phyloP scores from a whole-genome alignment of 2,329 filamentous ascomycete species.

The Pseudocercospora vitis region DNA sequence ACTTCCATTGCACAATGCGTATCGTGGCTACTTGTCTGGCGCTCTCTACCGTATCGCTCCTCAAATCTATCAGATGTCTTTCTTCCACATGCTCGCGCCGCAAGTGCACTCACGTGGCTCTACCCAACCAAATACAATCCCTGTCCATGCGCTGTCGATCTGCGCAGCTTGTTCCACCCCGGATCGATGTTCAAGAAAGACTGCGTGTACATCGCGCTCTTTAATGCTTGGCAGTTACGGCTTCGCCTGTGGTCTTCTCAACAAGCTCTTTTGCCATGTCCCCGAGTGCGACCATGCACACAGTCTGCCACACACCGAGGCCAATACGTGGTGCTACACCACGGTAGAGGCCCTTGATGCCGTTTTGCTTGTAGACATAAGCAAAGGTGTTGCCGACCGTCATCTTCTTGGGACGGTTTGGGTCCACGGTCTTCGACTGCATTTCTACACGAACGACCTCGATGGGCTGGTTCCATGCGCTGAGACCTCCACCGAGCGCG shows the following conservation, averaged over 20 bases:
- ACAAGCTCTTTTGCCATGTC: slow-evolving; percentile 71
- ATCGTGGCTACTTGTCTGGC: slow-evolving; percentile 8
- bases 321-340: slow-evolving; percentile 92
- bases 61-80: slow-evolving; percentile 5
- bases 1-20: neutral
- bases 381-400: slow-evolving; percentile 77
- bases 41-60: neutral
- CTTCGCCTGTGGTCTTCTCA: slow-evolving; percentile 64
- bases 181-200: neutral
- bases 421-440: slow-evolving; percentile 98
- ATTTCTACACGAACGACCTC: slow-evolving; percentile 99
- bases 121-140: slow-evolving; percentile 7
- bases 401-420: slow-evolving; percentile 98
- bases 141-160: neutral
- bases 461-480: slow-evolving; percentile 99
- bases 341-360: slow-evolving; percentile 88
- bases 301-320: slow-evolving; percentile 96
- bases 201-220: slow-evolving; percentile 1
- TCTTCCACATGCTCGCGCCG: slow-evolving; percentile 1
- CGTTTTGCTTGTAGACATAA: slow-evolving; percentile 91
- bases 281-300: slow-evolving; percentile 99
- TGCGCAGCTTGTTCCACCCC: neutral
- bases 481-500: slow-evolving; percentile 85
- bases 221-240: slow-evolving; percentile 66
- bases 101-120: slow-evolving; percentile 3